These are phyloP conservation scores for Pseudomicrostroma phylloplanum DNA, from an alignment of 1,284 basidiomycete genomes.

Conservation along the genomic window DNA sequence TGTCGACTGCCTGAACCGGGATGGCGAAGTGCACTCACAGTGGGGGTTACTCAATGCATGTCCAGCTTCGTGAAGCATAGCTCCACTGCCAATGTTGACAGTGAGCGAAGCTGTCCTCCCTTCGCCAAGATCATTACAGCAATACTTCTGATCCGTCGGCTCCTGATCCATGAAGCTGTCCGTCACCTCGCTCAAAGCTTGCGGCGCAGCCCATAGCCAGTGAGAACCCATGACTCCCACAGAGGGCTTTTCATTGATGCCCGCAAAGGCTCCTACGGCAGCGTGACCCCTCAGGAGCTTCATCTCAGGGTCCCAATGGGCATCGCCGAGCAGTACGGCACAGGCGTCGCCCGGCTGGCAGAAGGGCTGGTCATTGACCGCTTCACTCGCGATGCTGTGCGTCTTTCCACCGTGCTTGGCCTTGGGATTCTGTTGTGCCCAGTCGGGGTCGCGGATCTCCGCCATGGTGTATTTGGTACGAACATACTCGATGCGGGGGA, in stretches of 20 bases:
- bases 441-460: conserved; percentile 28
- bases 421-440: conserved; percentile 26
- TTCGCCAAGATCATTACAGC: conserved; percentile 29
- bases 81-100: conserved; percentile 32
- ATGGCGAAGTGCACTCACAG: background rate
- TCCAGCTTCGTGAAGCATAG: conserved; percentile 28
- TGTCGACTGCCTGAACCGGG: too few species aligned
- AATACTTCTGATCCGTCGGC: conserved; percentile 23
- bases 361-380: conserved; percentile 9
- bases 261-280: conserved; percentile 22
- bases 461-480: conserved; percentile 18
- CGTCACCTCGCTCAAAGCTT: conserved; percentile 18
- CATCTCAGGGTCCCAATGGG: conserved; percentile 23
- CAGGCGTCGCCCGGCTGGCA: conserved; percentile 11
- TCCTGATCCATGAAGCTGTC: conserved; percentile 22
- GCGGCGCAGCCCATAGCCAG: conserved; percentile 33
- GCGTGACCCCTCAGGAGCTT: conserved; percentile 29
- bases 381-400: conserved; percentile 23
- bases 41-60: conserved; percentile 30
- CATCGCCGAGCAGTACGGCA: conserved; percentile 27
- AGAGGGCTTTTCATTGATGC: conserved; percentile 13
- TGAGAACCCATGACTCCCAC: conserved; percentile 33
- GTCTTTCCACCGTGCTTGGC: conserved; percentile 28
- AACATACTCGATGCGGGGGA: conserved; percentile 27
- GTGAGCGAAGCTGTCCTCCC: conserved; percentile 27